Percentiles rank a stretch among this genome's conserved stretches.
Conservation (phyloP, 371 early-diverging fungal species). For the Nematocida ausubeli region DNA sequence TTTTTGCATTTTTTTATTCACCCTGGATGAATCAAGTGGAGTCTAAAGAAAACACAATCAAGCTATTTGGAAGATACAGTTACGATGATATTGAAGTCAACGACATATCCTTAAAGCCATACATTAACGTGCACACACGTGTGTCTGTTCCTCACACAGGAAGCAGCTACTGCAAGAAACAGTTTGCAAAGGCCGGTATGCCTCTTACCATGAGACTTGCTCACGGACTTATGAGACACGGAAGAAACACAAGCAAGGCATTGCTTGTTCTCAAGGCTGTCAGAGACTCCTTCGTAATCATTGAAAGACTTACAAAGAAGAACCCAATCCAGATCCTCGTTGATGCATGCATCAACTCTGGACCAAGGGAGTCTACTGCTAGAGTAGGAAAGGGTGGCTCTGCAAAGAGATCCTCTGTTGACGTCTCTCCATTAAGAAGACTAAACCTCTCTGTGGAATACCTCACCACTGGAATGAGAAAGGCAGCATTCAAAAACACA, state of each 20-base stretch:
- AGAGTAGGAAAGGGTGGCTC: constrained; percentile 98
- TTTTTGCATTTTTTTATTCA: constrained; percentile 41
- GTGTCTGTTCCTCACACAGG: constrained; percentile 67
- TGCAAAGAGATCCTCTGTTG: constrained; percentile 99
- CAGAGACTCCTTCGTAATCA: constrained; percentile 97
- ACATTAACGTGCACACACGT: constrained; percentile 62
- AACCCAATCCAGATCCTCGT: constrained; percentile 98
- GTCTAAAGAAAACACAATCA: constrained; percentile 42
- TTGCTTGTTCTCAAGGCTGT: constrained; percentile 93
- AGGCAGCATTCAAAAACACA: constrained; percentile 83
- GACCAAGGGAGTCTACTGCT: constrained; percentile 99
- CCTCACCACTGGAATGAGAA: constrained; percentile 86
- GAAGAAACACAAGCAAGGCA: constrained; percentile 99
- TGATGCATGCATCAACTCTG: constrained; percentile 98
- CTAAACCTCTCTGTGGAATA: constrained; percentile 92
- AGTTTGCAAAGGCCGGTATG: constrained; percentile 72
- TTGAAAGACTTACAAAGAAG: constrained; percentile 90
- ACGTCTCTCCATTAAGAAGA: constrained; percentile 96
- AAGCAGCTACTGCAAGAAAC: constrained; percentile 44
- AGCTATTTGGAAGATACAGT: constrained; percentile 63
- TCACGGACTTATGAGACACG: constrained; percentile 99
- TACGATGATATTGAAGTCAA: constrained; percentile 63
- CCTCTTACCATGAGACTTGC: constrained; percentile 97
- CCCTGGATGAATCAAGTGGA: constrained; percentile 49
- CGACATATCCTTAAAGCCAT: constrained; percentile 61